Evolutionary conservation across 768 basidiomycete genomes (phyloP), one percentile per base, ranked within the genome.

Genomic region (Gloeophyllum trabeum): DNA sequence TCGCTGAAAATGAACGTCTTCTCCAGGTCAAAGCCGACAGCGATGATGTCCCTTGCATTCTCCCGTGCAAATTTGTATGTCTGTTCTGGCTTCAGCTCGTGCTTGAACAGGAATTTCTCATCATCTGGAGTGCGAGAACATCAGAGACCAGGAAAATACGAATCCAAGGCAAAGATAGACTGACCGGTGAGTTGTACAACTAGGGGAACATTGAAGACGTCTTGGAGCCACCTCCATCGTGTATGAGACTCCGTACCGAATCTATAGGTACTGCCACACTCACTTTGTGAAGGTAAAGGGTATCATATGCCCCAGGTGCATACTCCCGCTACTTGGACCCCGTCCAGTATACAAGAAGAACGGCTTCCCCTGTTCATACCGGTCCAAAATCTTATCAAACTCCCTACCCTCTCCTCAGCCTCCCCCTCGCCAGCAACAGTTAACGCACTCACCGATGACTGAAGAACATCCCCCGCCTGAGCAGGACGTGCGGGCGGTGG

Each of bases 21-120:
- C 44, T 91, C 75, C 19, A 77, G 69, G 45, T 93, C 73, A 63
- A 98, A 91, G 1, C 96, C 96, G 46, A 93, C 86, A 1, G 96
- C 91, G 51, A 99, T 97, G 54, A 98, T 94, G 59, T 98, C 94
- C 50, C 74, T 77, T n/a, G 92, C 84, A 55, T 98, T 99, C 55
- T 76, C 74, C 43, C 74, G 73, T 5, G 89, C 76, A 57, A 92
- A 98, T 19, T 67, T 66, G 55, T 79, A 76, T 18, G 86, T 85
- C 57, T 97, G 82, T 49, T 97, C 89, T 25, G 87, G 71, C 58
- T 89, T 93, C 46, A 96, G 75, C 49, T 86, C 85, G 43, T 91
- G 87, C 61, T 98, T 94, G 75, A 99, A 96, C 37, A 99, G 62
- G 69, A 98, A 99, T 60, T 99, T 99, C 59, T 99, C 96, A 60